These are phyloP conservation scores for Fraxinus anomala DNA, from an alignment of 257 asterid genomes.

Conservation along the genomic window DNA sequence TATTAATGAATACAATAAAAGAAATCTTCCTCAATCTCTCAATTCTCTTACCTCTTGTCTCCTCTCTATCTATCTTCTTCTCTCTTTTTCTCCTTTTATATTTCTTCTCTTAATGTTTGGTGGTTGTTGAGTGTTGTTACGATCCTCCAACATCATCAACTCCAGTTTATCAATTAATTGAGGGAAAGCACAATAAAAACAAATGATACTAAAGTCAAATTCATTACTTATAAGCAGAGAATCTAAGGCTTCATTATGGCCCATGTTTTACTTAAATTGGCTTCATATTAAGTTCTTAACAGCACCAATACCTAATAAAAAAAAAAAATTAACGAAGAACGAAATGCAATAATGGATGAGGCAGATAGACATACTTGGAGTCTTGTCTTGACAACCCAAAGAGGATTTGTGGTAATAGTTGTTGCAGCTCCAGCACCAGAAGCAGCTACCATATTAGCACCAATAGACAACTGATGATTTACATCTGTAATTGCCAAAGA, in stretches of 20 bases:
- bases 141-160: neutral
- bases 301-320: neutral
- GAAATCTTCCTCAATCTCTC: neutral
- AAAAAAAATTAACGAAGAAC: neutral
- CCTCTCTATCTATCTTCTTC: neutral
- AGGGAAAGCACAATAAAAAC: neutral
- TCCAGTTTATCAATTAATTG: neutral
- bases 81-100: neutral
- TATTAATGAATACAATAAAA: too few species aligned
- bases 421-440: constrained; percentile 98
- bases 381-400: constrained; percentile 98
- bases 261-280: neutral
- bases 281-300: neutral
- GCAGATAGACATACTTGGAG: constrained; percentile 63
- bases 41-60: neutral
- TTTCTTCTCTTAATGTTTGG: neutral
- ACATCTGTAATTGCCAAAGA: constrained; percentile 55
- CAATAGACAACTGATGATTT: constrained; percentile 79
- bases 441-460: constrained; percentile 94
- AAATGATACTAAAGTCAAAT: neutral
- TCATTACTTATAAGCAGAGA: neutral
- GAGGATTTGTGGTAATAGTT: constrained; percentile 82
- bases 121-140: neutral
- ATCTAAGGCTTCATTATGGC: neutral
- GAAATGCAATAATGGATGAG: neutral